Conservation (phyloP, 176 grass and related monocot species). For the Melocanna baccifera region DNA sequence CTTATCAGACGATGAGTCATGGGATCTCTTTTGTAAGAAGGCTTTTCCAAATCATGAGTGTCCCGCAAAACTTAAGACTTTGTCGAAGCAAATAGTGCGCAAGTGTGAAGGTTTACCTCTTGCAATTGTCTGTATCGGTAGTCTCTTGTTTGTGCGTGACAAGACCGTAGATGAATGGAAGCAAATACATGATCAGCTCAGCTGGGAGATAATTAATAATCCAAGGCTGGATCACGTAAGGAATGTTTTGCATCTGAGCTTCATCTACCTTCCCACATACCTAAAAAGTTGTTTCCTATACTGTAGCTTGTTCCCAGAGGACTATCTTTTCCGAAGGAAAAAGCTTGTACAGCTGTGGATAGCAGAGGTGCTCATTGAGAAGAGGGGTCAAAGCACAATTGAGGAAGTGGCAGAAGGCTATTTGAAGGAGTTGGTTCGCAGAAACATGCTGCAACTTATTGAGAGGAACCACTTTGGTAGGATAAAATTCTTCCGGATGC, state of each 20-base stretch:
- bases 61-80: not conserved
- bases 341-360: conserved; percentile 9
- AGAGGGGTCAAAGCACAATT: not conserved
- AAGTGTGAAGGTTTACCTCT: not conserved
- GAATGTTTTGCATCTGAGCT: not conserved
- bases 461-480: not conserved
- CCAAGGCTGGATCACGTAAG: not conserved
- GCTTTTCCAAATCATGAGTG: not conserved
- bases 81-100: not conserved
- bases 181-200: not conserved
- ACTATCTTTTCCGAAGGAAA: not conserved
- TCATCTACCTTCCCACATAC: conserved; percentile 6
- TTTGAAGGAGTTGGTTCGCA: not conserved
- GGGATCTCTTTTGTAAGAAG: not conserved
- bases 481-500: not conserved
- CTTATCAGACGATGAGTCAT: not conserved
- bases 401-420: conserved; percentile 30
- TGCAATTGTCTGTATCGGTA: not conserved
- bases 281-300: not conserved
- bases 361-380: conserved; percentile 29
- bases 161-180: not conserved
- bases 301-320: not conserved
- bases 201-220: not conserved
- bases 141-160: not conserved
- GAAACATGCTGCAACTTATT: conserved; percentile 17